phyloP scores from a whole-genome alignment of 257 asterid genomes.

The Solanum pennellii region DNA sequence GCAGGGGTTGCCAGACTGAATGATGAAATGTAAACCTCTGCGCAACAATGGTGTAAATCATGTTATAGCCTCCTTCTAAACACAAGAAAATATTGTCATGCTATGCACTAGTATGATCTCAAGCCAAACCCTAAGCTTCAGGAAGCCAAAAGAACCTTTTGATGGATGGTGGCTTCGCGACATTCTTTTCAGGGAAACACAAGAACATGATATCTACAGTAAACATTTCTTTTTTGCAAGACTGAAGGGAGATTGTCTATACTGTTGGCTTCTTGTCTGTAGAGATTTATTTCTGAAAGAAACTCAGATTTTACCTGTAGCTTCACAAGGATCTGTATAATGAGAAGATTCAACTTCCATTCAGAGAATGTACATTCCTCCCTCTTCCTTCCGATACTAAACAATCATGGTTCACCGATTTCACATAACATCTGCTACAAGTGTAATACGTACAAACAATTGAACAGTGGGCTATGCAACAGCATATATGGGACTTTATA shows the following conservation, averaged over 20 bases:
- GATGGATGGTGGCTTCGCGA: background rate
- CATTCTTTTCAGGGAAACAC: background rate
- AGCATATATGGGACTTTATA: background rate
- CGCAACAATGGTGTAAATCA: background rate
- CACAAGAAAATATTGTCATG: background rate
- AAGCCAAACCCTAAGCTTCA: background rate
- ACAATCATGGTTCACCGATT: background rate
- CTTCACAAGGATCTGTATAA: background rate
- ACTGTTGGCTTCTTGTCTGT: background rate
- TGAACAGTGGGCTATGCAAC: background rate
- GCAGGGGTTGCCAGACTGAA: background rate
- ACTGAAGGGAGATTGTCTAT: background rate
- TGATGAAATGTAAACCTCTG: background rate
- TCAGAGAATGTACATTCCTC: background rate
- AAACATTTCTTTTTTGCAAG: background rate
- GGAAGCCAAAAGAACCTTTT: background rate
- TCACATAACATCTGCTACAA: background rate
- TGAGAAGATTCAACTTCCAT: background rate
- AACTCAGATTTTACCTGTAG: background rate
- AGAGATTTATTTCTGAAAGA: background rate
- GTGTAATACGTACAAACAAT: background rate
- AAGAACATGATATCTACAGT: background rate
- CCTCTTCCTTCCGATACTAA: background rate
- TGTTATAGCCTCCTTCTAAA: background rate
- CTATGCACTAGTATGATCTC: background rate